Evolutionary conservation across 192 early-diverging fungal genomes (phyloP).

Genomic region (Fimicolochytrium jonesii): DNA sequence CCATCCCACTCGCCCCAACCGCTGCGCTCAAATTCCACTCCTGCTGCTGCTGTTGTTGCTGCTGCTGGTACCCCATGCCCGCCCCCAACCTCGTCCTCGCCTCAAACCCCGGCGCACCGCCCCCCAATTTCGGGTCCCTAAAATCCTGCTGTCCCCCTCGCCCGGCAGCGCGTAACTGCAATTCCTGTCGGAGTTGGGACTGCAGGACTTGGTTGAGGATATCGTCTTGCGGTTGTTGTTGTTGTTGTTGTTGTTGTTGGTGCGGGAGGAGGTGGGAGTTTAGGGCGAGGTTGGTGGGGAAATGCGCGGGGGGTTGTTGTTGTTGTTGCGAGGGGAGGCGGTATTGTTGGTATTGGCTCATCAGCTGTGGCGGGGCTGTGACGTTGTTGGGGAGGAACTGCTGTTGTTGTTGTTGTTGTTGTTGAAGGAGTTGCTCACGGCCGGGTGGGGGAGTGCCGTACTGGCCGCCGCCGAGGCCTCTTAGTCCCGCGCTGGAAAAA

Average conservation of each 20-base stretch:
- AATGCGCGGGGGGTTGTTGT: constrained; percentile 23
- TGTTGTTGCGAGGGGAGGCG: constrained; percentile 33
- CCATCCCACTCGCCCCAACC: background rate
- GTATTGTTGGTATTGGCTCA: constrained; percentile 29
- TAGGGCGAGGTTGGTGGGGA: background rate
- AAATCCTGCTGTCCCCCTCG: background rate
- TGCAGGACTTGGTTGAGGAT: constrained; percentile 34
- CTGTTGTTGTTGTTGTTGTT: constrained; percentile 19
- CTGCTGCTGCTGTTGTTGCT: constrained; percentile 10
- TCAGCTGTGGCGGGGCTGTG: constrained; percentile 21
- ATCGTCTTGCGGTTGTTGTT: constrained; percentile 36
- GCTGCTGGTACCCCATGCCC: background rate
- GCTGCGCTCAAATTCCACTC: constrained; percentile 16
- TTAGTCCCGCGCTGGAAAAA: background rate
- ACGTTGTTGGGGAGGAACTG: constrained; percentile 13
- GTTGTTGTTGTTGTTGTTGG: constrained; percentile 34
- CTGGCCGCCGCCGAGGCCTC: background rate
- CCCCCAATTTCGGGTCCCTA: constrained; percentile 22
- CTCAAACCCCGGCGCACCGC: constrained; percentile 23
- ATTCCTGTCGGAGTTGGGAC: constrained; percentile 29
- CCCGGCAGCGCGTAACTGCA: constrained; percentile 18
- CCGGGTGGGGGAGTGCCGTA: too few species aligned
- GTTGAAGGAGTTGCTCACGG: constrained; percentile 14
- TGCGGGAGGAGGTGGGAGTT: too few species aligned
- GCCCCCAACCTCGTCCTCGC: constrained; percentile 14